Conservation (phyloP, 352 stramenopile genomes). For the Globisporangium cystogenes region DNA sequence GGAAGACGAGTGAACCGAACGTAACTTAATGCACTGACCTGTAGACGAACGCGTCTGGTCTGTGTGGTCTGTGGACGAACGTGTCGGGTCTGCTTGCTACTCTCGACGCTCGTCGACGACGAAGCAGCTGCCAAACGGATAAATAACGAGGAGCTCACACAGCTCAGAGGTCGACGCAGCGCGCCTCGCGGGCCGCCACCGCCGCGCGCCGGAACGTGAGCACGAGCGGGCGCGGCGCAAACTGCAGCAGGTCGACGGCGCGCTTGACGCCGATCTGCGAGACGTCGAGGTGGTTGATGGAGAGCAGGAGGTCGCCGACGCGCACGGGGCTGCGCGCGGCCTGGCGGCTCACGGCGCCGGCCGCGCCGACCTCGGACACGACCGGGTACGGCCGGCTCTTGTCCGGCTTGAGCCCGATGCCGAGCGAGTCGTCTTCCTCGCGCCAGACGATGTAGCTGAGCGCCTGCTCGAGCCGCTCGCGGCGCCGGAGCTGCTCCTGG, state of each 20-base stretch:
- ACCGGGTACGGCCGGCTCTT: constrained; percentile 47
- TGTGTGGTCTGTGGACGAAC: too few relatives aligned
- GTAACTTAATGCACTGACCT: too few relatives aligned
- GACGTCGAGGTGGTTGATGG: constrained; percentile 70
- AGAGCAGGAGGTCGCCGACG: constrained; percentile 51
- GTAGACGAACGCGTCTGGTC: too few relatives aligned
- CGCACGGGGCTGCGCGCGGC: constrained; percentile 22
- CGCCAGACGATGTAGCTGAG: constrained; percentile 66
- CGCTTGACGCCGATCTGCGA: constrained; percentile 49
- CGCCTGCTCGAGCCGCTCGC: constrained; percentile 46
- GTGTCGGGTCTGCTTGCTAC: too few relatives aligned
- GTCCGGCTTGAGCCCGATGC: constrained; percentile 49
- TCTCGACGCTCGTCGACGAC: background rate
- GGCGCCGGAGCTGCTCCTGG: constrained; percentile 29
- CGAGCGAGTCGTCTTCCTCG: constrained; percentile 55
- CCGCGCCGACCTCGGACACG: constrained; percentile 30
- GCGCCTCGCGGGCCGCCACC: constrained; percentile 18
- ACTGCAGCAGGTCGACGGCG: constrained; percentile 54
- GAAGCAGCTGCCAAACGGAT: background rate
- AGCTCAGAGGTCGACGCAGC: constrained; percentile 47
- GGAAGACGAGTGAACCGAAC: constrained; percentile 1
- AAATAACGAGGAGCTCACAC: background rate
- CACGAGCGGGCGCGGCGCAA: constrained; percentile 58
- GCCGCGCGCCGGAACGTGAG: constrained; percentile 52
- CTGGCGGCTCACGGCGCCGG: constrained; percentile 22